Base-by-base conservation (phyloP, 1,284 basidiomycete genomes). In the Leccinum cinnamomeum region DNA sequence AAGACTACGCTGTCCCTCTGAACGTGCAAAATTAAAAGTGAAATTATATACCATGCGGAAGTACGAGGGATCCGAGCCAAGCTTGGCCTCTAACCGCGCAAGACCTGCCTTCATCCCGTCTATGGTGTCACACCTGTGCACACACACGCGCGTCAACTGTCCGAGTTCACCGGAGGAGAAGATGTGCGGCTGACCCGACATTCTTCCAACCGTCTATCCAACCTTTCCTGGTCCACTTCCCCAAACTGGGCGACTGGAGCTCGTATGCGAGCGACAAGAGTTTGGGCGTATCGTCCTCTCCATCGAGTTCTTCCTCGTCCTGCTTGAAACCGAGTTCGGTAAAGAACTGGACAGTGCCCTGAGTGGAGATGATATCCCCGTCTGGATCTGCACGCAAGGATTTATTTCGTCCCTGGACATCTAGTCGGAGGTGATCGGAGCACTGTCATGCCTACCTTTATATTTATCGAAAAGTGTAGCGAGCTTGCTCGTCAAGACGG, bases 1-100 rank as follows among this genome's bases (percentile, higher is more conserved):
- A 54, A 92, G 79, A 75, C 87, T 90, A 56, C 90, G 81, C 70
- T 86, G 89, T 0, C 95, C 95, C 60, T 91, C 87, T 18, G 80
- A 75, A 63, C 90, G 87, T 28, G 89, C 91, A 76, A 98, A 94
- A 64, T 90, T 86, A 72, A 98, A 99, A 0, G 94, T 92, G 76
- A 90, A 91, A 67, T 85, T 85, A 79, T 98, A 99, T 10, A 98
- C 93, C 66, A 88, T 86, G 65, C 85, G 85, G 79, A 97, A 98
- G 77, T 94, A 94, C 0, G 76, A 79, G 0, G 87, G 79, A 70
- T 96, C 89, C 7, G 82, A 79, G 25, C 81, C 82, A 48, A 97
- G 85, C 70, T 86, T 85, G 56, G 81, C 76, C 48, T 88, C 82
- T 61, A 97, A 77, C 35, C 77, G 79, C 2, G 80, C 73, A 14